Conservation (phyloP, 176 grass and related monocot genomes). For the Ensete glaucum region DNA sequence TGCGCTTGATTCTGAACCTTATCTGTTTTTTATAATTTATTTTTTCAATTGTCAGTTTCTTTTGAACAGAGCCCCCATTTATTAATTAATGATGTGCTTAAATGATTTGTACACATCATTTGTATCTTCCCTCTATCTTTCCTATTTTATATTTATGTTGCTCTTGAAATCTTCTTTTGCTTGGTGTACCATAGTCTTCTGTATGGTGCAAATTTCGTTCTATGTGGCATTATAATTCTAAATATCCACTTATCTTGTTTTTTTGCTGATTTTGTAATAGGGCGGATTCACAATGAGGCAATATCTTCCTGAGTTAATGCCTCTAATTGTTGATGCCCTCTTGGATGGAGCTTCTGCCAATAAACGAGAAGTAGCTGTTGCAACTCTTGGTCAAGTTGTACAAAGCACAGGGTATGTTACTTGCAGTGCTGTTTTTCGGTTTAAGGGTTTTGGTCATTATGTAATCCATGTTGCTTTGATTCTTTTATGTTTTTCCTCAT, state of each 20-base stretch:
- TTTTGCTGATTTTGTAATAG: slow-evolving; percentile 26
- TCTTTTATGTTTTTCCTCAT: not conserved
- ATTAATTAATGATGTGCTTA: not conserved
- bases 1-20: not conserved
- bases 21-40: not conserved
- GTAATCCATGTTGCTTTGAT: not conserved
- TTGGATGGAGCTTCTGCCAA: slow-evolving; percentile 76
- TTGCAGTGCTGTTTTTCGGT: not conserved
- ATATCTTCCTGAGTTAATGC: slow-evolving; percentile 97
- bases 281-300: slow-evolving; percentile 94
- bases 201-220: not conserved
- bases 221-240: not conserved
- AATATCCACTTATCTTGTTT: not conserved
- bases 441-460: not conserved
- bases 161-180: not conserved
- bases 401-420: slow-evolving; percentile 88
- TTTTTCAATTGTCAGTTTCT: not conserved
- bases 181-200: not conserved
- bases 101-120: not conserved
- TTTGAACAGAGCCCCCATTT: not conserved
- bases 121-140: not conserved
- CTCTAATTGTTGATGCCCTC: slow-evolving; percentile 91
- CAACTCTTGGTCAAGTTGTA: slow-evolving; percentile 98
- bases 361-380: slow-evolving; percentile 94
- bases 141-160: not conserved